Evolutionary conservation across 441 rosid species (phyloP).

Genomic region (Bocquillonia castaneifolia): DNA sequence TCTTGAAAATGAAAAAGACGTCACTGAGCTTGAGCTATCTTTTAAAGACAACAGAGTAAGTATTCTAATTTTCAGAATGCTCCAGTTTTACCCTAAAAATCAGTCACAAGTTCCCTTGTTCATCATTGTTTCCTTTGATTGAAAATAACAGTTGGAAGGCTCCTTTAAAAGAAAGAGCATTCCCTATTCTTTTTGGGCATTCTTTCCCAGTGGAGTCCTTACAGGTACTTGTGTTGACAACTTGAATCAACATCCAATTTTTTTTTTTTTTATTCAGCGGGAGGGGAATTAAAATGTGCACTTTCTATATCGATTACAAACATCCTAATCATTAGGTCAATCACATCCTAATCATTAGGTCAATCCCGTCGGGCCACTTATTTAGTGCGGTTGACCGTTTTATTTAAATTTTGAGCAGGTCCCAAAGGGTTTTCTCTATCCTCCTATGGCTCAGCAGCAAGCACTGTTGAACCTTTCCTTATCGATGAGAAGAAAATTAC

Average conservation of each 20-base stretch:
- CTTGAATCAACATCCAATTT: background rate
- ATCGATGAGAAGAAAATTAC: conserved; percentile 86
- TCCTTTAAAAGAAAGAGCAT: conserved; percentile 54
- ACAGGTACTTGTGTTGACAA: conserved; percentile 38
- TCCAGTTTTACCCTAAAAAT: background rate
- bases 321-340: too few species aligned
- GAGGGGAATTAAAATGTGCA: too few species aligned
- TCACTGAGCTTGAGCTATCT: conserved; percentile 53
- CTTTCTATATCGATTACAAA: too few species aligned
- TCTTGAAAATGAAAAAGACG: conserved; percentile 63
- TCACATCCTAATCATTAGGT: too few species aligned
- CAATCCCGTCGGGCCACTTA: too few species aligned
- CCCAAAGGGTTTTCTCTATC: conserved; percentile 78
- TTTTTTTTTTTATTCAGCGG: too few species aligned
- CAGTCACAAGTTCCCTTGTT: background rate
- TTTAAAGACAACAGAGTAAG: conserved; percentile 70
- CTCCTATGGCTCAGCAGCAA: conserved; percentile 63
- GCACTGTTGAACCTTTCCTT: conserved; percentile 94
- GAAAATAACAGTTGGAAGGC: conserved; percentile 59
- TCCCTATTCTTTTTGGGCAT: conserved; percentile 79
- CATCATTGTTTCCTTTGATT: background rate
- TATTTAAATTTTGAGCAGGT: conserved; percentile 37
- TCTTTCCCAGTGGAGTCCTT: conserved; percentile 71
- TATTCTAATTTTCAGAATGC: background rate
- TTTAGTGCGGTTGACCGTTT: background rate